Evolutionary conservation across 768 basidiomycete genomes (phyloP), one percentile per base, ranked within the genome.

Genomic region (Mycena vitilis): DNA sequence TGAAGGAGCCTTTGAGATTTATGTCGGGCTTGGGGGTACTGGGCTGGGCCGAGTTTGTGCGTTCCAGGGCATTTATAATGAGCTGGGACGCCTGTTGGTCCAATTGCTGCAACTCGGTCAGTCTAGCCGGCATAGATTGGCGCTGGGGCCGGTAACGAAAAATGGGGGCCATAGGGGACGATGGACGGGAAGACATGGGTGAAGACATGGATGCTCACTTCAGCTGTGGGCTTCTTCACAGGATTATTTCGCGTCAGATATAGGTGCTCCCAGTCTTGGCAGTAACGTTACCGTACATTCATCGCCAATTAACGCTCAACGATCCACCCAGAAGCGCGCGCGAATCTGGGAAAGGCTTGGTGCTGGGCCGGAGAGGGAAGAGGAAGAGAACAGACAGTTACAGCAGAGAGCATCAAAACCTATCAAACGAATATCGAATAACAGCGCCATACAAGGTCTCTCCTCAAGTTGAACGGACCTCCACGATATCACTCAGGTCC

Each of bases 1-100:
- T 83, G 74, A 92, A 91, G 13, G 80, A 76, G 16, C 74, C 71
- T 78, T 82, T 74, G 75, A 65, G 55, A 65, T 75, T 72, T 12
- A 78, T 70, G 25, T 86, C 85, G 2, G 82, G 83, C 75, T 59
- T 81, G 79, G 56, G 78, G 64, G 69, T 76, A 70, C 61, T 78
- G 59, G 71, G 56, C 73, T 78, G 77, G 58, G 79, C 73, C 66
- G 81, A 78, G 72, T 60, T 76, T 60, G 81, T 79, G 68, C 82
- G 87, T 58, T 88, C 86, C 56, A 90, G 82, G 44, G 85, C 86
- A 75, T 86, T 85, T 55, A 82, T 72, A 68, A 84, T 78, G 64
- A 84, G 78, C 65, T 83, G 81, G 10, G 81, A 78, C 0, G 83
- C 80, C 80, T 88, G 85, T 60, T 82, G 74, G 73, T 87, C 83